A percentile compares a stretch with the other conserved stretches of the same genome.
Evolutionary conservation across 225 moss, liverwort and hornwort genomes (phyloP).

Genomic region (Pleurozium schreberi): DNA sequence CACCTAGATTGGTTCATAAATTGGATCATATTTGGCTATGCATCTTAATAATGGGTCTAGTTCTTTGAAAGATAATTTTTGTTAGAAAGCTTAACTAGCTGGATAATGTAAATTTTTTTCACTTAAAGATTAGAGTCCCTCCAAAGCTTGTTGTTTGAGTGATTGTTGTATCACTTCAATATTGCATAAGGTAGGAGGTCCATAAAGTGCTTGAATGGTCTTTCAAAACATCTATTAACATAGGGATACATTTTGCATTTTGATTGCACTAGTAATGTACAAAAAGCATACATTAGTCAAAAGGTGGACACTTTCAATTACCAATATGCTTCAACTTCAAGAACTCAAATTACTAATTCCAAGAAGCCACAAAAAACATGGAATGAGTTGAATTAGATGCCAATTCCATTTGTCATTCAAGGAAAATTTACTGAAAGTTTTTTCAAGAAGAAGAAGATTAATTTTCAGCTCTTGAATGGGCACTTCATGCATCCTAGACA

Average conservation of each 20-base stretch:
- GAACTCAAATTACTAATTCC: not conserved
- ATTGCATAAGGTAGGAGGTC: not conserved
- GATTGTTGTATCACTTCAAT: not conserved
- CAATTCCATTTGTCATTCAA: not conserved
- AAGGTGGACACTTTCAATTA: not conserved
- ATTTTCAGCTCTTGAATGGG: no score
- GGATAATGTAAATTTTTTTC: not conserved
- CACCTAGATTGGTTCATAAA: not conserved
- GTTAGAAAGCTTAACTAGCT: fast-evolving
- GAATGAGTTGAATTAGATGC: not conserved
- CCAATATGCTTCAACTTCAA: not conserved
- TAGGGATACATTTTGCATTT: not conserved
- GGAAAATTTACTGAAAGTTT: not conserved
- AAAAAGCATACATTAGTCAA: not conserved
- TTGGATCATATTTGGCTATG: not conserved
- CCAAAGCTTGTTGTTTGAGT: not conserved
- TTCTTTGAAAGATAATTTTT: not conserved
- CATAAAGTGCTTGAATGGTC: fast-evolving
- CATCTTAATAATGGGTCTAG: not conserved
- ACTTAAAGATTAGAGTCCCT: not conserved
- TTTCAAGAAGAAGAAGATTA: no score
- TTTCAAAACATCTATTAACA: no score
- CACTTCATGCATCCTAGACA: no score
- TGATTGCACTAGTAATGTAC: not conserved
- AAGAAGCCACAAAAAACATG: not conserved